Base-by-base conservation (phyloP, 2,329 filamentous ascomycete species). In the Aspergillus chevalieri region DNA sequence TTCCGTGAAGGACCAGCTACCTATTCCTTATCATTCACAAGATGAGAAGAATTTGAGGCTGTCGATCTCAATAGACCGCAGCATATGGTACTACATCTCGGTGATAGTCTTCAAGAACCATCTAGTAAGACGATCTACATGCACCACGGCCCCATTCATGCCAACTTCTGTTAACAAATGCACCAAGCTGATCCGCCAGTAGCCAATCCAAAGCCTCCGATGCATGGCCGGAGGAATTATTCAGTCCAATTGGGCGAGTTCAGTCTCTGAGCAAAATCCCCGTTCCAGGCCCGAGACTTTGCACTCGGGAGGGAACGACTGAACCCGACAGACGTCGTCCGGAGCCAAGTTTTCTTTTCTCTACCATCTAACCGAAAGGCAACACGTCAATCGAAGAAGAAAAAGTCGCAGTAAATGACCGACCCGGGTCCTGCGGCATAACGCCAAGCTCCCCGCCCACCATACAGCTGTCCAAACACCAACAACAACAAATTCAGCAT, bases 171-270 rank as follows among this genome's bases (percentile, higher is more conserved):
- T 81, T 75, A 80, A 81, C 87, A 4, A 70, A 70, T 28, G 77
- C 74, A 0, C 84, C 83, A 0, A 84, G 84, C 54, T 87, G 82
- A 56, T 84, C 82, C 1, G 85, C 66, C 10, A 87, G 66, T 0
- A 82, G 79, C 9, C 59, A 57, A 47, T 70, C 4, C 63, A 77
- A 59, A 44, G 84, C 70, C 22, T 81, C 81, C 39, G 71, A 69
- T n/a, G 73, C 60, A n/a, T 78, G 70, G 2, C 78, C 78, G 0
- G 74, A 74, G 58, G 84, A 79, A 60, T 84, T 82, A 49, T 85
- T 78, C 12, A 78, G 60, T 0, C 81, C 79, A 0, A 69, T 66
- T 0, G 80, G 79, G 6, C 73, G 52, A 15, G 56, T 54, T 49
- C 66, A 67, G n/a, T 30, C 9, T 12, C 26, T 30, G 3, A 12